Base-by-base conservation (phyloP, 192 early-diverging fungal species). In the Linnemannia exigua region DNA sequence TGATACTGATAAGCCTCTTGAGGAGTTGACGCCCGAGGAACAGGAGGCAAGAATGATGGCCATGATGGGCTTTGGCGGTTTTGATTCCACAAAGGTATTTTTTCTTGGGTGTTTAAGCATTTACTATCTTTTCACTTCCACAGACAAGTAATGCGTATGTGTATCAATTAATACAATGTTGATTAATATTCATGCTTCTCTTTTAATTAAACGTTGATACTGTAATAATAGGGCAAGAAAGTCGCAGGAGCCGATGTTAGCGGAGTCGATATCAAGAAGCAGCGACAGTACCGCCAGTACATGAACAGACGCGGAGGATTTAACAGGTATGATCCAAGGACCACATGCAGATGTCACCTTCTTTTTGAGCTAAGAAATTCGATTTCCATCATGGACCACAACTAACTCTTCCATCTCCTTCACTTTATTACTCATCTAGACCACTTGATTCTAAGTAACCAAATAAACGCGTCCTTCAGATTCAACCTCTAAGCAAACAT, bases 241-340 rank as follows among this genome's bases (percentile, higher is more conserved):
- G 96, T 98, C 1, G 68, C 91, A 0, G 96, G 96, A 22, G 92
- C 94, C 38, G 93, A 95, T 78, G 86, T 90, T 0, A 92, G 95
- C 46, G 95, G 88, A 9, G 96, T 93, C 8, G 95, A 94, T 63
- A 91, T 97, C 76, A 96, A 97, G 80, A 96, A 96, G 79, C 94
- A 96, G 77, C 89, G 96, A 61, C 93, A 94, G 70, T 97, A 97
- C 83, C 91, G 97, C 4, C 97, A 98, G 87, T 98, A 98, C 85
- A 98, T 98, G 97, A 98, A 98, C 87, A 88, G 97, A 71, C 92
- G 95, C 58, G 95, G 97, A 52, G 97, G 97, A 22, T 98, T 98
- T 76, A 97, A 97, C 77, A 47, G 72, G 48, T 63, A 63, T 63
- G 28, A 31, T 28, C 48, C 36, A 16, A 17, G 19, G 20, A 73